Base-by-base conservation (phyloP, 2,329 filamentous ascomycete genomes). In the Cercospora brassicicola region DNA sequence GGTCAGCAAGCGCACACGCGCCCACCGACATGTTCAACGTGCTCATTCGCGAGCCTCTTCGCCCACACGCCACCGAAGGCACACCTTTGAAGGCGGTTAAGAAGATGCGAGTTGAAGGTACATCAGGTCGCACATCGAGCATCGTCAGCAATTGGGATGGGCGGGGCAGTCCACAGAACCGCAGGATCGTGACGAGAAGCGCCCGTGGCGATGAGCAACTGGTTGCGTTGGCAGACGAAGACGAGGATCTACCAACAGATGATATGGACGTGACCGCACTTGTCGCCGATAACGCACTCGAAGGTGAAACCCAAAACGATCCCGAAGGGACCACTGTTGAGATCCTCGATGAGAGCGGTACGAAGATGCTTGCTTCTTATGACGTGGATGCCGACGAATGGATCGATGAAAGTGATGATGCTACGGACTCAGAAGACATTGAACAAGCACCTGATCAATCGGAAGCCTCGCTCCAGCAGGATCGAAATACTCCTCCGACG, bases 41-140 rank as follows among this genome's bases (percentile, higher is more conserved):
- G 57, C 64, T 66, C 33, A 66, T 68, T 55, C 48, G 67, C 18
- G n/a, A 62, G 15, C 56, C 56, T 39, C 4, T 15, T 15, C 15
- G 2, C 33, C 15, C 62, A 39, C 11, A 8, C 51, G 33, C 26
- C 15, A 42, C 51, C 33, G 53, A 30, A 4, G 67, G 79, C 68
- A 79, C 78, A 33, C 80, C 78, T 4, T 73, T 77, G 61, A 80
- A 81, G 66, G 74, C 81, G 30, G 81, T 84, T 1, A 84, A 84
- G 77, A 82, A 80, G 70, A 75, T 80, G 67, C 78, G 80, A n/a
- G 75, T 78, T 74, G 79, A 26, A 3, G 59, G 62, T 31, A 26
- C 51, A 6, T 30, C 45, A 4, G 59, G 20, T 23, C 23, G 69
- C 70, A 63, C 64, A 59, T 73, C 65, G 6, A 59, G 73, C 30